Conservation (phyloP, 2,329 filamentous ascomycete genomes). For the Alternaria sp. region DNA sequence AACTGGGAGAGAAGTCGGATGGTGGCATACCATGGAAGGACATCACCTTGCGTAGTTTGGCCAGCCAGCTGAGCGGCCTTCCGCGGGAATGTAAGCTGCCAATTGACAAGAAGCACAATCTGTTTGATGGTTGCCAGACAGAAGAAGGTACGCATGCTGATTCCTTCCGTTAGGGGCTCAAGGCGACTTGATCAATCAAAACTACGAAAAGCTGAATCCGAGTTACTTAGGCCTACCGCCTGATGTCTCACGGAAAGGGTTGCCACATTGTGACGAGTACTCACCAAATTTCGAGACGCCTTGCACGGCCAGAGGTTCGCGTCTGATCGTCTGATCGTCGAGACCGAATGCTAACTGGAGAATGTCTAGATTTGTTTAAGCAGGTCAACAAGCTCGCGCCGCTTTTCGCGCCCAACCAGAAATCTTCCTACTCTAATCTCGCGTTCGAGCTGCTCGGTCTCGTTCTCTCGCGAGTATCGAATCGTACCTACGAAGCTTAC, state of each 20-base stretch:
- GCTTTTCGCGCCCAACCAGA: constrained; percentile 54
- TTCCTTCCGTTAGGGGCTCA: constrained; percentile 37
- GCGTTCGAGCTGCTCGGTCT: constrained; percentile 54
- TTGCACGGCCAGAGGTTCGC: constrained; percentile 37
- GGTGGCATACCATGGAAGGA: constrained; percentile 52
- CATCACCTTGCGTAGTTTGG: constrained; percentile 54
- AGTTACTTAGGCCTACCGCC: constrained; percentile 47
- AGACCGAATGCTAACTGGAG: constrained; percentile 10
- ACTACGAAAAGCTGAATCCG: constrained; percentile 6
- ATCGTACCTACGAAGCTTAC: constrained; percentile 48
- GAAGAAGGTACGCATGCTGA: constrained; percentile 38
- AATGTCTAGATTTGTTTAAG: constrained; percentile 42
- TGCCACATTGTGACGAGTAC: constrained; percentile 49
- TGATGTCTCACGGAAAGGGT: constrained; percentile 32
- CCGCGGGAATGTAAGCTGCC: constrained; percentile 49
- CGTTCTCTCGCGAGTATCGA: constrained; percentile 50
- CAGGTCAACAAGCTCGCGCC: constrained; percentile 43
- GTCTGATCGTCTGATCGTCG: too few relatives aligned
- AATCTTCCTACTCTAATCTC: constrained; percentile 54
- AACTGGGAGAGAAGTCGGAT: constrained; percentile 38
- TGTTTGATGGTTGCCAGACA: constrained; percentile 17
- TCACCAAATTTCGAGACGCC: constrained; percentile 40
- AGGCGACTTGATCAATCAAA: constrained; percentile 37
- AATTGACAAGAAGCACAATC: neutral
- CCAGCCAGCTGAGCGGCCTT: constrained; percentile 54